Percentiles rank a stretch among this genome's conserved stretches.
Evolutionary conservation across 768 basidiomycete species (phyloP).

Genomic region (Pleurotus ostreatus): DNA sequence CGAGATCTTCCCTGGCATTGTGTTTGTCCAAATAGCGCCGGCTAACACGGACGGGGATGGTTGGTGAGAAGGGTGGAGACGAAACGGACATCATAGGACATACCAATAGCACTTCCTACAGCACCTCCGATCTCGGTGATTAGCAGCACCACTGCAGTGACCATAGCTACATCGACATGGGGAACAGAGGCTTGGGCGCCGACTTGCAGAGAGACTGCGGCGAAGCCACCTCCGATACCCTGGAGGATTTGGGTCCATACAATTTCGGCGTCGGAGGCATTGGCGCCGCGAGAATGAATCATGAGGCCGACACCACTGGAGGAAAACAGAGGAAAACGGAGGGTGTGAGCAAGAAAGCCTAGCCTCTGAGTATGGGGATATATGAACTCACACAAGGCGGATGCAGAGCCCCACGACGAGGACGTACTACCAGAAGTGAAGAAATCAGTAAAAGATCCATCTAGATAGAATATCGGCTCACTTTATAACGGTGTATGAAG

Average conservation of each 20-base stretch:
- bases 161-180: constrained; percentile 63
- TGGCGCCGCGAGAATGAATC: constrained; percentile 66
- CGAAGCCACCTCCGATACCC: constrained; percentile 72
- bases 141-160: constrained; percentile 64
- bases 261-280: constrained; percentile 49
- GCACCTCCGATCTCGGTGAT: constrained; percentile 67
- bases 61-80: not conserved
- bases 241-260: constrained; percentile 69
- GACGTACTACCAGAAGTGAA: constrained; percentile 25
- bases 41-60: constrained; percentile 25
- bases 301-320: constrained; percentile 61
- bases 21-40: constrained; percentile 61
- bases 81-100: constrained; percentile 15
- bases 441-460: too few relatives aligned
- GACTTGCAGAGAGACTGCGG: constrained; percentile 51
- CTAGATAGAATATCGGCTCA: constrained; percentile 11
- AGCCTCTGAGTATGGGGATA: not conserved
- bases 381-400: constrained; percentile 40
- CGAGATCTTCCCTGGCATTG: constrained; percentile 61
- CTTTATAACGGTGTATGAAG: constrained; percentile 53
- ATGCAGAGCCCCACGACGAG: constrained; percentile 56
- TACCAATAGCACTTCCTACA: constrained; percentile 60
- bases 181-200: constrained; percentile 64
- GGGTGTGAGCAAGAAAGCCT: not conserved
- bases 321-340: not conserved